phyloP scores from a whole-genome alignment of 2,329 filamentous ascomycete species.

The Penicillium sp. region DNA sequence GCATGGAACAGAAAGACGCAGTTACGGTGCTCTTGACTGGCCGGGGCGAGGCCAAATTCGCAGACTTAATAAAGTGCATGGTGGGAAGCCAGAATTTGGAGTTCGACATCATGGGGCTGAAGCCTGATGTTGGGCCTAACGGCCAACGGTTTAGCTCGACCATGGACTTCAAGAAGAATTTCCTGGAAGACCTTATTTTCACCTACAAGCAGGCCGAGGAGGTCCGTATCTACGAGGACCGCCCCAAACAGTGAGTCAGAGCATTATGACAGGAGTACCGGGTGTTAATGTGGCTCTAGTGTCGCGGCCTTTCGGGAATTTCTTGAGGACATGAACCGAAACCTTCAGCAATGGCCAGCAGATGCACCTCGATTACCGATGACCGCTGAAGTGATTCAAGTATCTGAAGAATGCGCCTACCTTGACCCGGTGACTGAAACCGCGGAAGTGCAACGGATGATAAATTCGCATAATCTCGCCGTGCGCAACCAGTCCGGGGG shows the following conservation, averaged over 20 bases:
- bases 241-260: slow-evolving; percentile 51
- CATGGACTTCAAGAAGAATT: slow-evolving; percentile 86
- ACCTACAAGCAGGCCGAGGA: slow-evolving; percentile 82
- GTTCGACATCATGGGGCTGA: slow-evolving; percentile 84
- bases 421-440: slow-evolving; percentile 76
- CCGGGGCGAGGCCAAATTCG: slow-evolving; percentile 69
- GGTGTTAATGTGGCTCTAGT: slow-evolving; percentile 33
- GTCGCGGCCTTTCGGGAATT: slow-evolving; percentile 81
- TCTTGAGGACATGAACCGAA: slow-evolving; percentile 69
- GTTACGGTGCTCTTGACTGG: slow-evolving; percentile 84
- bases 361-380: slow-evolving; percentile 60
- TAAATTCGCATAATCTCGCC: slow-evolving; percentile 72
- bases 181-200: slow-evolving; percentile 73
- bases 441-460: slow-evolving; percentile 78
- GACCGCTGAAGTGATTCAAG: slow-evolving; percentile 74
- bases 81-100: slow-evolving; percentile 68
- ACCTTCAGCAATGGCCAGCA: slow-evolving; percentile 41
- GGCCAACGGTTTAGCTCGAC: slow-evolving; percentile 75
- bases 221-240: slow-evolving; percentile 64
- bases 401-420: slow-evolving; percentile 66
- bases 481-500: slow-evolving; percentile 31
- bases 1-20: slow-evolving; percentile 76
- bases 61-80: slow-evolving; percentile 76
- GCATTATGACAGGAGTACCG: not conserved
- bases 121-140: slow-evolving; percentile 74